These are phyloP conservation scores for Trichoderma oligosporum DNA, from an alignment of 2,329 filamentous ascomycete species.

Conservation along the genomic window DNA sequence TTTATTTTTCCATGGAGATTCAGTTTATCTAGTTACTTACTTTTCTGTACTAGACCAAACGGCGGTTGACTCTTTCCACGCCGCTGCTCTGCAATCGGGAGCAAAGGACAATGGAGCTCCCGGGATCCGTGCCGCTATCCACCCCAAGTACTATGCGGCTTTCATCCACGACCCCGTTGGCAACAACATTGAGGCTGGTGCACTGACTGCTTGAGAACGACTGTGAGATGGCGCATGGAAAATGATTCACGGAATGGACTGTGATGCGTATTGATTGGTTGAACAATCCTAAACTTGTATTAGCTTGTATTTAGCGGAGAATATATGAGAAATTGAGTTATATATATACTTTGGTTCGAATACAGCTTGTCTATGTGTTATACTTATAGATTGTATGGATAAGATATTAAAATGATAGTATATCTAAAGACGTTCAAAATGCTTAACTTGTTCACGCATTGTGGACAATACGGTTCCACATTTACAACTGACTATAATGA, in stretches of 20 bases:
- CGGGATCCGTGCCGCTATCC: conserved; percentile 39
- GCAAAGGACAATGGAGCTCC: conserved; percentile 43
- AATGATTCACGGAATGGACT: not conserved
- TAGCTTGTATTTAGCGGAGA: not conserved
- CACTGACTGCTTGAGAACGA: conserved; percentile 27
- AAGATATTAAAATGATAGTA: too few species aligned
- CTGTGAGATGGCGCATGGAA: not conserved
- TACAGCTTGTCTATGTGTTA: too few species aligned
- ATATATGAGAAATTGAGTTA: not conserved
- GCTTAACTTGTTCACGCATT: too few species aligned
- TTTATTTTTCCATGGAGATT: not conserved
- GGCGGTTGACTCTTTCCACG: conserved; percentile 41
- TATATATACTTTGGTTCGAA: too few species aligned
- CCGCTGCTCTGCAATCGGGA: conserved; percentile 36
- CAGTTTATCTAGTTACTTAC: not conserved
- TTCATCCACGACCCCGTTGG: conserved; percentile 44
- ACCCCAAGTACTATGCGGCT: conserved; percentile 42
- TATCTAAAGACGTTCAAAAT: too few species aligned
- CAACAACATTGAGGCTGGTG: conserved; percentile 43
- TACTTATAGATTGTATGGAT: too few species aligned
- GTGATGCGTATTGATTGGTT: not conserved
- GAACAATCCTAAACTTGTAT: not conserved
- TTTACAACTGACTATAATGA: too few species aligned
- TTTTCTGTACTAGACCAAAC: conserved; percentile 31
- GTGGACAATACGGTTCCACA: too few species aligned